phyloP scores from a whole-genome alignment of 257 asterid genomes.

The Prunella vulgaris region DNA sequence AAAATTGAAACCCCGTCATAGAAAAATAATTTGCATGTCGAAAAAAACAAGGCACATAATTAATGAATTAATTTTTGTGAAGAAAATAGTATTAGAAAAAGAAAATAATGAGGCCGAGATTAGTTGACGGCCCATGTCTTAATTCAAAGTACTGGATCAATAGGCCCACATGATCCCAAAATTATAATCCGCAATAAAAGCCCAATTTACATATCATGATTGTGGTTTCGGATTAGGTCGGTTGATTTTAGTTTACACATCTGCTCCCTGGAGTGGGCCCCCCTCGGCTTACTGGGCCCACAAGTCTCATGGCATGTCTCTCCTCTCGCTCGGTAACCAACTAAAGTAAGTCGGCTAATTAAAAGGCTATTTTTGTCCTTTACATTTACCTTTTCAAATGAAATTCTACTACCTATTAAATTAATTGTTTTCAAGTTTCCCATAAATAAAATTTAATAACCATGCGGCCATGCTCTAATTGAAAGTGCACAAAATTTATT shows the following conservation, averaged over 20 bases:
- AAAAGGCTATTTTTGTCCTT: slow-evolving; percentile 26
- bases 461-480: no score
- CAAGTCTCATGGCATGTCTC: slow-evolving; percentile 33
- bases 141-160: not conserved
- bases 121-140: slow-evolving; percentile 29
- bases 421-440: not conserved
- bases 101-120: slow-evolving; percentile 28
- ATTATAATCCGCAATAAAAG: slow-evolving; percentile 12
- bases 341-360: not conserved
- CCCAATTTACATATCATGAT: slow-evolving; percentile 40
- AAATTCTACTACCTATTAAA: not conserved
- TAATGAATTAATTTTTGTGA: not conserved
- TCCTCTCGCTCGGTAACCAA: not conserved
- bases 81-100: not conserved
- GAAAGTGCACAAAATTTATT: no score
- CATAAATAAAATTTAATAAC: no score
- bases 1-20: no score
- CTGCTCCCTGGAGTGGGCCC: slow-evolving; percentile 26
- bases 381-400: not conserved
- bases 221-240: slow-evolving; percentile 30
- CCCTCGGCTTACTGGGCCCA: slow-evolving; percentile 20
- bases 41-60: not conserved
- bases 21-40: no score
- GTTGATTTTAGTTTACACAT: slow-evolving; percentile 18
- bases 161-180: slow-evolving; percentile 31